Evolutionary conservation across 768 basidiomycete genomes (phyloP).

Genomic region (Cystofilobasidium macerans): DNA sequence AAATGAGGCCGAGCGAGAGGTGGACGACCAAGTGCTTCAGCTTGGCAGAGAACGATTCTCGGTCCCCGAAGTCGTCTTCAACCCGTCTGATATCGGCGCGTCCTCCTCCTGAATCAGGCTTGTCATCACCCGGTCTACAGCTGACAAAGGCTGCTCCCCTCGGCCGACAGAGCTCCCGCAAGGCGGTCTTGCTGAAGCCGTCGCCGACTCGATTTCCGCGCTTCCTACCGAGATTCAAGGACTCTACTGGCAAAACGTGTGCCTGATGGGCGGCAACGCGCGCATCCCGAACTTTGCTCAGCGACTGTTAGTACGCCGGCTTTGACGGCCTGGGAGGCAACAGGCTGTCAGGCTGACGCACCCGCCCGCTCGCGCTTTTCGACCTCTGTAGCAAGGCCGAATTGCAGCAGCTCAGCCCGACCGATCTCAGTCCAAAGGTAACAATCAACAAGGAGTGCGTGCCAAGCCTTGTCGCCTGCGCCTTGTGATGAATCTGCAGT

Average conservation of each 20-base stretch:
- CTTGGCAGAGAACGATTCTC: conserved; percentile 88
- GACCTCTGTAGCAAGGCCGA: background rate
- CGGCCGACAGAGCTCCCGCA: conserved; percentile 57
- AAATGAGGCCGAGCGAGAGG: conserved; percentile 25
- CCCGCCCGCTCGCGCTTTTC: background rate
- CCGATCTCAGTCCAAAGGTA: background rate
- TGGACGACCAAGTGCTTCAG: conserved; percentile 49
- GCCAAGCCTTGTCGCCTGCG: background rate
- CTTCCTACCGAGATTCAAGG: conserved; percentile 74
- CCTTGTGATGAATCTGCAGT: too few species aligned
- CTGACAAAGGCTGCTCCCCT: background rate
- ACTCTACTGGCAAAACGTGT: conserved; percentile 93
- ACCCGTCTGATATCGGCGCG: conserved; percentile 77
- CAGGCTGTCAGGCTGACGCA: background rate
- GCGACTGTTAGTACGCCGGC: conserved; percentile 55
- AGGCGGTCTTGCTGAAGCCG: conserved; percentile 61
- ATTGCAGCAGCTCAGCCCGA: background rate
- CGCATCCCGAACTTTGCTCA: conserved; percentile 61
- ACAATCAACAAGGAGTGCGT: conserved; percentile 1
- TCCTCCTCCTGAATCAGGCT: background rate
- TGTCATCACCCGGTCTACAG: background rate
- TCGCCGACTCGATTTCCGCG: conserved; percentile 61
- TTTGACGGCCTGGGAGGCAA: too few species aligned
- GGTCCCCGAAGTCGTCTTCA: conserved; percentile 85
- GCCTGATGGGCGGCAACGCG: conserved; percentile 72